phyloP scores from a whole-genome alignment of 73 alveolate species.

The Symbiodinium pilosum region DNA sequence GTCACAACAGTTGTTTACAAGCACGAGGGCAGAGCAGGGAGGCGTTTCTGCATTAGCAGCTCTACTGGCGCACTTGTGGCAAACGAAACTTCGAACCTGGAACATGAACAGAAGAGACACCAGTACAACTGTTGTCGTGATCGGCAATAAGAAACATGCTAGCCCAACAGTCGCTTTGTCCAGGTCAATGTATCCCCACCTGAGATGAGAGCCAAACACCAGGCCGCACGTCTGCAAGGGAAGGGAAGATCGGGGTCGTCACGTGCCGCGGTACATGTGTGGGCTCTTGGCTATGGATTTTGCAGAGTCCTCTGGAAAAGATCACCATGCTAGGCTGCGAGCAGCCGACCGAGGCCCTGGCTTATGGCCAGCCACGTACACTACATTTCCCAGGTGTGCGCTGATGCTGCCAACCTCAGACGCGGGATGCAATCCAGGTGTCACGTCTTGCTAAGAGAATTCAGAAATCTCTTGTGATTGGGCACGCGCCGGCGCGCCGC shows the following conservation, averaged over 20 bases:
- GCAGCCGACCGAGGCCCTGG: background rate
- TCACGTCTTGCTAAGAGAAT: no score
- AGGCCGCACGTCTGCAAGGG: no score
- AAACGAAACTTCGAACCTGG: conserved; percentile 49
- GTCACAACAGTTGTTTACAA: no score
- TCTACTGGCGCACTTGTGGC: conserved; percentile 94
- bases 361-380: conserved; percentile 68
- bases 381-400: conserved; percentile 71
- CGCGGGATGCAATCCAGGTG: no score
- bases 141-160: background rate
- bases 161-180: conserved; percentile 30
- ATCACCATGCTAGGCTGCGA: no score
- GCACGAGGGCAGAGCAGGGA: no score
- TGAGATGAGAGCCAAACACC: no score
- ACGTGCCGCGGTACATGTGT: no score
- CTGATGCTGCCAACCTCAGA: conserved; percentile 33
- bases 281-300: no score
- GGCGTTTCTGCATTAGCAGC: no score
- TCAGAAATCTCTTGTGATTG: background rate
- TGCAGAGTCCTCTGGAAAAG: no score
- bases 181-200: conserved; percentile 80
- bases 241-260: no score
- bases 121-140: background rate
- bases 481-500: background rate
- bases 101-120: background rate